Evolutionary conservation across 345 rosid genomes (phyloP).

Genomic region (Salix caprea): DNA sequence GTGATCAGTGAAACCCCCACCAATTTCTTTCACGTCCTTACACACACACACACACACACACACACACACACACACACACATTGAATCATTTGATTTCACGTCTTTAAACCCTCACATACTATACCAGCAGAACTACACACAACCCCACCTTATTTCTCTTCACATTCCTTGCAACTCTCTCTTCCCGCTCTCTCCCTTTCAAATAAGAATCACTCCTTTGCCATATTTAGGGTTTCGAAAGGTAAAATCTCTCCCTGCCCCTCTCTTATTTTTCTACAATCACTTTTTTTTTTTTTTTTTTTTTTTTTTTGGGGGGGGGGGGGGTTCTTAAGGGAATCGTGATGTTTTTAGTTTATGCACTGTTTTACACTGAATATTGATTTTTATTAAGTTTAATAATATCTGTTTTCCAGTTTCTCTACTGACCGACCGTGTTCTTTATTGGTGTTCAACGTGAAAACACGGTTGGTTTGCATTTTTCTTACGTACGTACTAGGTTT

Average conservation of each 20-base stretch:
- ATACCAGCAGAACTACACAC: too few relatives aligned
- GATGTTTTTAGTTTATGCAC: background rate
- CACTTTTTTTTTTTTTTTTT: too few relatives aligned
- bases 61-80: too few relatives aligned
- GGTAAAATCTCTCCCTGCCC: background rate
- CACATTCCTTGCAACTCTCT: background rate
- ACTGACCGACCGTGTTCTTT: background rate
- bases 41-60: too few relatives aligned
- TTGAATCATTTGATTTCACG: too few relatives aligned
- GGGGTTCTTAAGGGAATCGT: too few relatives aligned
- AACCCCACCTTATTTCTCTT: background rate
- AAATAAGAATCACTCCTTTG: background rate
- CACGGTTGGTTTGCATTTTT: background rate
- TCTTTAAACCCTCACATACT: too few relatives aligned
- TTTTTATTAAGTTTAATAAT: background rate
- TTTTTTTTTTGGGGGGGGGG: background rate
- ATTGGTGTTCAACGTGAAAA: background rate
- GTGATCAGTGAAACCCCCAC: too few relatives aligned
- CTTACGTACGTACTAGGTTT: background rate
- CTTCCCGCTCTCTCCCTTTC: background rate
- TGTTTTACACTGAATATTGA: background rate
- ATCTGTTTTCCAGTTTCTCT: background rate
- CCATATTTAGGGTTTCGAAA: background rate
- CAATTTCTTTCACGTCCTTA: too few relatives aligned
- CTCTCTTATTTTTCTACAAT: background rate